phyloP scores from a whole-genome alignment of 2,329 filamentous ascomycete genomes.

The Clarireedia monteithiana region DNA sequence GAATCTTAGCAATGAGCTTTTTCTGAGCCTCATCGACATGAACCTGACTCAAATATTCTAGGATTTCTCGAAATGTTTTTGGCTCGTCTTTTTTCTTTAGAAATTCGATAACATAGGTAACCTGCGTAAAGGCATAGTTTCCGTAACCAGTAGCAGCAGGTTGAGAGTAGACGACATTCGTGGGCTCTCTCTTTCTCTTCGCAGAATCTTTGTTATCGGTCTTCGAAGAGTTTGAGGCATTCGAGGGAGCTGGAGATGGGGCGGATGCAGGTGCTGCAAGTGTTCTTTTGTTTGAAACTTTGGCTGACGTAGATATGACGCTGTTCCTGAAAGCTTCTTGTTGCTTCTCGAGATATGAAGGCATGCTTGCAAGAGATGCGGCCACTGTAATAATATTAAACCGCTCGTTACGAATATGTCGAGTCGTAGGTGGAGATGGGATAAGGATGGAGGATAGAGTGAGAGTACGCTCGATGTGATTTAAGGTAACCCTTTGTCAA shows the following conservation, averaged over 20 bases:
- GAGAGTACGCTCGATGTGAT: too few relatives aligned
- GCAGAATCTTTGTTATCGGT: conserved; percentile 50
- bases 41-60: conserved; percentile 70
- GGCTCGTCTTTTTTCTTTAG: conserved; percentile 64
- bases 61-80: conserved; percentile 66
- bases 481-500: too few relatives aligned
- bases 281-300: conserved; percentile 46
- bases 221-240: conserved; percentile 42
- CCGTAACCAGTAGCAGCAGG: conserved; percentile 70
- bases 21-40: conserved; percentile 53
- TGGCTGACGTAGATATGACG: conserved; percentile 55
- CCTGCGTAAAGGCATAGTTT: conserved; percentile 75
- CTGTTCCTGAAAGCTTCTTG: conserved; percentile 54
- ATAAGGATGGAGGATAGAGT: too few relatives aligned
- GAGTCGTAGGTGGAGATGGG: too few relatives aligned
- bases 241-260: conserved; percentile 55
- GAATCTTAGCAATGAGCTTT: conserved; percentile 56
- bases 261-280: conserved; percentile 44
- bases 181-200: conserved; percentile 51
- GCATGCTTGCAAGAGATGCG: conserved; percentile 37
- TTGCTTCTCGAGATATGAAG: conserved; percentile 56
- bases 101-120: conserved; percentile 79
- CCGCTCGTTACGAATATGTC: too few relatives aligned
- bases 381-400: too few relatives aligned
- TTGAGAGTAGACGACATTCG: conserved; percentile 64